Base-by-base conservation (phyloP, 768 basidiomycete genomes). In the Mrakia frigida region DNA sequence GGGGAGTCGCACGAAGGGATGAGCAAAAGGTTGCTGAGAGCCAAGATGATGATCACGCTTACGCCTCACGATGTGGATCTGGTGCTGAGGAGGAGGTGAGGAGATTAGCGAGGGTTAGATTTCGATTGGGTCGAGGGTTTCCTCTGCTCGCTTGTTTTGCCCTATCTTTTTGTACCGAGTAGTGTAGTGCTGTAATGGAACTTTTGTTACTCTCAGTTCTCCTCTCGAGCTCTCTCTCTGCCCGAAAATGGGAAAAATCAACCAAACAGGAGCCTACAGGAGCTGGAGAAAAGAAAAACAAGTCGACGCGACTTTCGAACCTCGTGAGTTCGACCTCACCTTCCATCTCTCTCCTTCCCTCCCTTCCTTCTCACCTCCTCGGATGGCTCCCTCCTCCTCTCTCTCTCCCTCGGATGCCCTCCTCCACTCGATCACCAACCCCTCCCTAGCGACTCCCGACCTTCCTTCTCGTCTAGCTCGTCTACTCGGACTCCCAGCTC, bases 21-120 rank as follows among this genome's bases (percentile, higher is more conserved):
- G 74, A 0, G 33, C 16, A 43, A 37, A 14, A n/a, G 74, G 46
- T 41, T 75, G 74, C 18, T 70, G 31, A 43, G 35, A 23, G 74
- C 74, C 1, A 37, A 59, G 14, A 5, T 52, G 14, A 59, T 11
- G 39, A 41, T 75, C 18, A 75, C 74, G 33, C n/a, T 75, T 1
- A 75, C 74, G 50, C 74, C 74, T 3, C 33, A 70, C 33, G 67
- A 69, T 53, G 7, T 75, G 3, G 74, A 75, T 67, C 56, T 75
- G 11, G 35, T 56, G 6, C 33, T 75, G 18, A 43, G 37, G 28
- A 75, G 65, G 28, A 67, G 74, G 16, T 74, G 70, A 72, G 18
- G 33, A 23, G n/a, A 52, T 46, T 3, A 11, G 70, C 16, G 16
- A 50, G 46, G 7, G 70, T 46, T 25, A 61, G 61, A 6, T 13